A percentile compares a stretch with the other conserved stretches of the same genome.
phyloP scores from a whole-genome alignment of 257 asterid species.

The Penstemon eatonii region DNA sequence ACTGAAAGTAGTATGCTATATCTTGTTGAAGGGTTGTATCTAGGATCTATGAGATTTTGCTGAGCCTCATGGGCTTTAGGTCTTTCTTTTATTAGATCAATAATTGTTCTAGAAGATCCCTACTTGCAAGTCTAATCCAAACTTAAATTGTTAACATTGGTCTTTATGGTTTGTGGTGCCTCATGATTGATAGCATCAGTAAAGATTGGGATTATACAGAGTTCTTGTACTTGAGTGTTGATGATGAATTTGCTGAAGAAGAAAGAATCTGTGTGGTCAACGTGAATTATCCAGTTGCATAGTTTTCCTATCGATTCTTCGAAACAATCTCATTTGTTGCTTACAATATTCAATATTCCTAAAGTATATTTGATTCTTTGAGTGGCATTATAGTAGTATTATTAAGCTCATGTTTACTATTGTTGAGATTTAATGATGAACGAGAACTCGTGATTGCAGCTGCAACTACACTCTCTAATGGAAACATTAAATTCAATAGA shows the following conservation, averaged over 20 bases:
- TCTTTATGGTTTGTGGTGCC: conserved; percentile 1
- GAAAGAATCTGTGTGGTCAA: conserved; percentile 12
- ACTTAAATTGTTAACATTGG: background rate
- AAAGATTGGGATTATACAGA: background rate
- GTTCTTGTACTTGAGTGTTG: conserved; percentile 13
- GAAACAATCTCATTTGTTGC: background rate
- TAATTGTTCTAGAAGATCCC: background rate
- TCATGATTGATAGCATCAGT: background rate
- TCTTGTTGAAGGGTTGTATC: too few species aligned
- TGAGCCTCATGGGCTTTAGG: conserved; percentile 4
- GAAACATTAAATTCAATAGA: conserved; percentile 90
- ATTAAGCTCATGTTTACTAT: conserved; percentile 24
- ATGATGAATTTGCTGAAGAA: background rate
- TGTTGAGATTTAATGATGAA: conserved; percentile 28
- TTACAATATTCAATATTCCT: background rate
- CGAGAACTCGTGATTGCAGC: conserved; percentile 56
- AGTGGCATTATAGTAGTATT: background rate
- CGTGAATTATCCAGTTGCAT: background rate
- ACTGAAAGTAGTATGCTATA: too few species aligned
- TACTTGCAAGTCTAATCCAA: background rate
- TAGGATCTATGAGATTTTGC: too few species aligned
- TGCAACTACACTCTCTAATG: conserved; percentile 96
- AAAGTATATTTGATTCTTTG: conserved; percentile 1
- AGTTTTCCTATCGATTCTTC: conserved; percentile 3
- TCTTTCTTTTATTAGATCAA: conserved; percentile 17